phyloP scores from a whole-genome alignment of 305 asterid species.

The Ilex paraguariensis region DNA sequence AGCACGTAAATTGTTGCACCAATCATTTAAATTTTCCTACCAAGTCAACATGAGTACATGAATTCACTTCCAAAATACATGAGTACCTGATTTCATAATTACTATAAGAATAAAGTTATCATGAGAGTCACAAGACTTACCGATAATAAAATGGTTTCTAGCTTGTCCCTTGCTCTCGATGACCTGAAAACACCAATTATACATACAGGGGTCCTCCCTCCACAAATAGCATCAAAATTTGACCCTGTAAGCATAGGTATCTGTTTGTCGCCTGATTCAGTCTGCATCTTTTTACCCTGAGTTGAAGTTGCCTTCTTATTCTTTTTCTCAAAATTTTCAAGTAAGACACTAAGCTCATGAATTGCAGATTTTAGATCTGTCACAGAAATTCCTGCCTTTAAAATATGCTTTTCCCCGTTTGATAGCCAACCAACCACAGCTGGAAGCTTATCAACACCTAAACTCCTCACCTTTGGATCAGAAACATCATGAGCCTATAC shows the following conservation, averaged over 20 bases:
- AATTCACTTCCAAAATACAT: background rate
- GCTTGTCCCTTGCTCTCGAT: constrained; percentile 45
- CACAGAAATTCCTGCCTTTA: constrained; percentile 68
- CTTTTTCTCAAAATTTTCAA: constrained; percentile 66
- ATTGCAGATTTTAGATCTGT: constrained; percentile 71
- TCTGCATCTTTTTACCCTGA: constrained; percentile 26
- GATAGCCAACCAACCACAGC: constrained; percentile 85
- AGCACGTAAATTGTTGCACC: background rate
- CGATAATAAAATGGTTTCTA: constrained; percentile 53
- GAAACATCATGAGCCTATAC: constrained; percentile 64
- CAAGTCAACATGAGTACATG: background rate
- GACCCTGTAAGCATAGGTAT: constrained; percentile 57
- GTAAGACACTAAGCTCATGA: constrained; percentile 67
- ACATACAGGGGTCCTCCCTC: constrained; percentile 72
- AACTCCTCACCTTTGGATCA: constrained; percentile 43
- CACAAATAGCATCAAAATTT: constrained; percentile 59
- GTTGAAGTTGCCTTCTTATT: constrained; percentile 54
- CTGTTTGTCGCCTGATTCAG: constrained; percentile 33
- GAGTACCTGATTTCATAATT: background rate
- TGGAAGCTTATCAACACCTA: constrained; percentile 79
- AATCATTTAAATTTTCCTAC: background rate
- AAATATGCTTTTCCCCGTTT: constrained; percentile 66
- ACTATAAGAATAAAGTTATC: background rate
- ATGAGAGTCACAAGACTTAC: constrained; percentile 34
- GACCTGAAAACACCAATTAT: constrained; percentile 77